Conservation (phyloP, 2,329 filamentous ascomycete species). For the Penicillium sp. region DNA sequence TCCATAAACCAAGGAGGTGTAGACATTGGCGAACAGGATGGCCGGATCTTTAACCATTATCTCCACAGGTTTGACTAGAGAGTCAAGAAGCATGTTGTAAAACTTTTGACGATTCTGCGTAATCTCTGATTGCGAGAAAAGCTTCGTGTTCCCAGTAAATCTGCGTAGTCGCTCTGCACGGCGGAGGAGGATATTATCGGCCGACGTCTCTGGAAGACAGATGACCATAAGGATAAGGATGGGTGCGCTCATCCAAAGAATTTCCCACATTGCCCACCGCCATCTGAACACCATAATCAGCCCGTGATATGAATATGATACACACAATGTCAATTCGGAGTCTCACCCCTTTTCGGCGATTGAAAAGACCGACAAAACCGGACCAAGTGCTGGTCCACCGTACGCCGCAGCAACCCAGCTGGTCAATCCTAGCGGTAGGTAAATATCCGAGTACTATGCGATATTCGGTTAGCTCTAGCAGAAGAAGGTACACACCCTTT, state of each 20-base stretch:
- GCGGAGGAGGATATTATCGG: conserved; percentile 41
- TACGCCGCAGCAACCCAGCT: conserved; percentile 24
- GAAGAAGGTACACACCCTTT: too few species aligned
- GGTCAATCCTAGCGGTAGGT: conserved; percentile 26
- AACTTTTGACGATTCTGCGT: conserved; percentile 25
- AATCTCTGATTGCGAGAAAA: conserved; percentile 39
- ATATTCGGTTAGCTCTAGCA: background rate
- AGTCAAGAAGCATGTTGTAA: conserved; percentile 35
- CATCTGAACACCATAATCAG: conserved; percentile 34
- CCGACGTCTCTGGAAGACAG: conserved; percentile 39
- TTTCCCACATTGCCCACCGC: conserved; percentile 43
- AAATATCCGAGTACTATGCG: background rate
- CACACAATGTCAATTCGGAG: background rate
- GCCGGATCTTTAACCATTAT: background rate
- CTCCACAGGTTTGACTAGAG: conserved; percentile 2
- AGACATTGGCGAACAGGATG: background rate
- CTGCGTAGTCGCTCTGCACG: conserved; percentile 40
- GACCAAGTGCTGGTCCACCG: conserved; percentile 44
- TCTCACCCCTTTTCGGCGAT: conserved; percentile 12
- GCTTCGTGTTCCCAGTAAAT: conserved; percentile 35
- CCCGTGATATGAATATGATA: background rate
- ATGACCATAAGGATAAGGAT: conserved; percentile 38
- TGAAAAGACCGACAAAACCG: conserved; percentile 42
- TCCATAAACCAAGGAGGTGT: conserved; percentile 1
- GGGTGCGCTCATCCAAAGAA: conserved; percentile 41